Evolutionary conservation across 495 filamentous ascomycete genomes (phyloP), one percentile per base, ranked within the genome.

Genomic region (Penicillium bovifimosum): DNA sequence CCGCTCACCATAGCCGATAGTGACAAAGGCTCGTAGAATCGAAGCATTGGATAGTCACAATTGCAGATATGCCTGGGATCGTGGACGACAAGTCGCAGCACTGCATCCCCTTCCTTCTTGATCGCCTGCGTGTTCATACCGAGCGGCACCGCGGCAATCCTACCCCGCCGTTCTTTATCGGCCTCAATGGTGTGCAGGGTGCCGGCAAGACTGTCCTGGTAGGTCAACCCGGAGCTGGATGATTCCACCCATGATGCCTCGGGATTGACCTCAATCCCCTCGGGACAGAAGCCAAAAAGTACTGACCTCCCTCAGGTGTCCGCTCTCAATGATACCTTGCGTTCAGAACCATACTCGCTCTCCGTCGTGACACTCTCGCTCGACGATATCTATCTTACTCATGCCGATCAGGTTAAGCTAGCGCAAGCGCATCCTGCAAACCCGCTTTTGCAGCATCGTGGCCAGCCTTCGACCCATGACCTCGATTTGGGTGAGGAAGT

Each of bases 201-300:
- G 87, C 86, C 40, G 92, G 92, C 35, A 97, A 97, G 71, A 92
- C 91, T 1, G 91, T 91, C 3, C 76, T 96, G 58, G 91, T 85
- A 66, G 61, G 71, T 50, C 9, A n/a, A 24, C 18, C 33, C 9
- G 24, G 10, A 5, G 14, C n/a, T 27, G 13, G n/a, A 16, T 27
- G 17, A 28, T 27, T 29, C 14, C 20, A 24, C 9, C 16, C 10
- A 24, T 29, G 35, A 49, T 39, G 43, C 47, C 48, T 52, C 50
- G 50, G 41, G 40, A 52, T 39, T 6, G 20, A 13, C 1, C 10
- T 32, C 26, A 27, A 20, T 35, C 29, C 39, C 46, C 58, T 53
- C 50, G 54, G 58, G 31, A 50, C 51, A 16, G 41, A 40, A 35
- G 18, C 16, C 50, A 16, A 29, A 13, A 11, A 24, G 48, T 20